Evolutionary conservation across 2,329 filamentous ascomycete species (phyloP).

Genomic region (Stachybotrys elegans): DNA sequence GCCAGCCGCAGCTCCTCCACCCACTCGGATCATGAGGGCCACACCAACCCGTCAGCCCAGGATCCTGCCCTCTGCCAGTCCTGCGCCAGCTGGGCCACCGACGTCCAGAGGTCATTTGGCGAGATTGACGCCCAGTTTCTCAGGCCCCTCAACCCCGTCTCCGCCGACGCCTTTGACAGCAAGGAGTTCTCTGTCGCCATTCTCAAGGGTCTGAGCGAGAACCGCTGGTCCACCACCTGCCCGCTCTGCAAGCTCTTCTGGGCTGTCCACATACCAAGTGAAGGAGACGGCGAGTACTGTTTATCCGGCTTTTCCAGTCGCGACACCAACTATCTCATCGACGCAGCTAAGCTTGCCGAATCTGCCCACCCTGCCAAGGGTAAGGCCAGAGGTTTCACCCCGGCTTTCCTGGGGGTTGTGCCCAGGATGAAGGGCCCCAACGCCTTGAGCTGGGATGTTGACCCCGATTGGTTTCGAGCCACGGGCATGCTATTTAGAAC

Average conservation of each 20-base stretch:
- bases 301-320: slow-evolving; percentile 28
- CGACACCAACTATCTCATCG: slow-evolving; percentile 28
- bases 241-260: slow-evolving; percentile 29
- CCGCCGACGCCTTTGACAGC: slow-evolving; percentile 25
- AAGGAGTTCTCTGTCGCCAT: slow-evolving; percentile 22
- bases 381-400: slow-evolving; percentile 21
- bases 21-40: slow-evolving; percentile 23
- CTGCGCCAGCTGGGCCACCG: slow-evolving; percentile 26
- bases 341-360: slow-evolving; percentile 23
- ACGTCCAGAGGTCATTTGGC: slow-evolving; percentile 26
- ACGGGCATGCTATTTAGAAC: slow-evolving; percentile 28
- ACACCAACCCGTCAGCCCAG: slow-evolving; percentile 11
- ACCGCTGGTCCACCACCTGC: slow-evolving; percentile 26
- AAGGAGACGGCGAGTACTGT: slow-evolving; percentile 22
- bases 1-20: slow-evolving; percentile 29
- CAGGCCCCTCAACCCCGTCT: slow-evolving; percentile 18
- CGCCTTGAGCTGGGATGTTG: slow-evolving; percentile 23
- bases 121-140: slow-evolving; percentile 24
- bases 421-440: slow-evolving; percentile 23
- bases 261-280: slow-evolving; percentile 24
- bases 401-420: slow-evolving; percentile 25
- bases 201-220: slow-evolving; percentile 23
- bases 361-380: slow-evolving; percentile 22
- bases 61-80: slow-evolving; percentile 24
- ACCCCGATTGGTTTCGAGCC: slow-evolving; percentile 25